Conservation (phyloP, 1,284 basidiomycete species). For the Ustilago curta region DNA sequence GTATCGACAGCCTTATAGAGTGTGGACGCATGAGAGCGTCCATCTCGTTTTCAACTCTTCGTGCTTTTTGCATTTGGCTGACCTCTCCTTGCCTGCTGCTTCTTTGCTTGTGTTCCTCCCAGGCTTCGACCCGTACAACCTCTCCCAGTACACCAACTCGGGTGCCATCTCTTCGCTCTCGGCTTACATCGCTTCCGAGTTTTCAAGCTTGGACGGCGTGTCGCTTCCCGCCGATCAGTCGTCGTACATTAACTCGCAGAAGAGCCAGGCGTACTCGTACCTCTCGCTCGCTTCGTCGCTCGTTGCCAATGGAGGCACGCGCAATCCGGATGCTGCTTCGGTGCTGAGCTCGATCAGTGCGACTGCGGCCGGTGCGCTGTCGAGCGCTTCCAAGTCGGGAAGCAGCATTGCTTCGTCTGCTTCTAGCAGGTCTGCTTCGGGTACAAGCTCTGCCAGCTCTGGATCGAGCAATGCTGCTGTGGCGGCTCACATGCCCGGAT, state of each 20-base stretch:
- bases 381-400: slow-evolving; percentile 1
- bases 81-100: neutral
- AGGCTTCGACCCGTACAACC: slow-evolving; percentile 44
- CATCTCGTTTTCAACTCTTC: too few relatives aligned
- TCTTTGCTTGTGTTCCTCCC: neutral
- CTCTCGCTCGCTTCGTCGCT: slow-evolving; percentile 39
- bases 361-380: slow-evolving; percentile 2
- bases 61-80: neutral
- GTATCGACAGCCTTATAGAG: neutral
- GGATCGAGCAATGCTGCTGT: slow-evolving; percentile 19
- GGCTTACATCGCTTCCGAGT: slow-evolving; percentile 22
- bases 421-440: slow-evolving; percentile 1
- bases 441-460: slow-evolving; percentile 2
- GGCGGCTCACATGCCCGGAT: slow-evolving; percentile 11
- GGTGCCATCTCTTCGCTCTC: slow-evolving; percentile 36
- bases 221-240: slow-evolving; percentile 24
- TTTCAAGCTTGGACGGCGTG: slow-evolving; percentile 8
- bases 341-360: slow-evolving; percentile 15
- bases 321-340: slow-evolving; percentile 22
- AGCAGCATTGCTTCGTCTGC: slow-evolving; percentile 10
- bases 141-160: slow-evolving; percentile 36
- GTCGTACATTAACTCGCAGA: slow-evolving; percentile 16
- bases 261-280: slow-evolving; percentile 38
- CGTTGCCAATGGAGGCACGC: slow-evolving; percentile 23
- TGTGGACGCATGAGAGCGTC: neutral